Conservation (phyloP, 768 basidiomycete species). For the Cyclocybe cylindracea region DNA sequence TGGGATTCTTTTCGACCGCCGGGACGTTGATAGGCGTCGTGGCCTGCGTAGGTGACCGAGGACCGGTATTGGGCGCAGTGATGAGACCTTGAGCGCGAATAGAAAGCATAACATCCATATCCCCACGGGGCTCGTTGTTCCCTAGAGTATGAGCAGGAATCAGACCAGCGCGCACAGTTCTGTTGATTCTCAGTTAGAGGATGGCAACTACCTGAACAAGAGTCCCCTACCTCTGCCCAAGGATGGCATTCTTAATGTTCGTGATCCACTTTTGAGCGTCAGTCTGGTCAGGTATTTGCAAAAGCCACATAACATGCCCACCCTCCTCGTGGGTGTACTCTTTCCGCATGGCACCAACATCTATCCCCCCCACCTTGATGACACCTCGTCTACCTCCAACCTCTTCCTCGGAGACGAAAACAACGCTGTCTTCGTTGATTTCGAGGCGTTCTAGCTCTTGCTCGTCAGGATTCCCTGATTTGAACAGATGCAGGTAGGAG, state of each 20-base stretch:
- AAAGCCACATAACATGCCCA: conserved; percentile 64
- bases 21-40: conserved; percentile 27
- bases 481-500: conserved; percentile 77
- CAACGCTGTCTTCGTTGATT: conserved; percentile 76
- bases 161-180: conserved; percentile 71
- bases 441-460: conserved; percentile 73
- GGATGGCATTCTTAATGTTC: conserved; percentile 69
- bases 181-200: conserved; percentile 25
- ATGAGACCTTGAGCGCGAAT: conserved; percentile 71
- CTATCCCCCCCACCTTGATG: conserved; percentile 68
- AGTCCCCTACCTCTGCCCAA: conserved; percentile 61
- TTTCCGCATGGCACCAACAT: conserved; percentile 50
- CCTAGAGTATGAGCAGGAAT: conserved; percentile 43
- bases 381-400: conserved; percentile 50
- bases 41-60: conserved; percentile 12
- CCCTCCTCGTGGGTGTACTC: conserved; percentile 48
- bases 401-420: conserved; percentile 69
- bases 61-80: conserved; percentile 25
- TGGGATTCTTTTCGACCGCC: conserved; percentile 31
- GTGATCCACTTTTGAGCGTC: conserved; percentile 80
- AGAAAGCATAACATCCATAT: conserved; percentile 83
- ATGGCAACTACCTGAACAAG: not conserved
- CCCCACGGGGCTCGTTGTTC: conserved; percentile 67
- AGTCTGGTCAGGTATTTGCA: conserved; percentile 60
- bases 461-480: conserved; percentile 56